Evolutionary conservation across 2,329 filamentous ascomycete genomes (phyloP).

Genomic region (Trichophyton schoenleinii): DNA sequence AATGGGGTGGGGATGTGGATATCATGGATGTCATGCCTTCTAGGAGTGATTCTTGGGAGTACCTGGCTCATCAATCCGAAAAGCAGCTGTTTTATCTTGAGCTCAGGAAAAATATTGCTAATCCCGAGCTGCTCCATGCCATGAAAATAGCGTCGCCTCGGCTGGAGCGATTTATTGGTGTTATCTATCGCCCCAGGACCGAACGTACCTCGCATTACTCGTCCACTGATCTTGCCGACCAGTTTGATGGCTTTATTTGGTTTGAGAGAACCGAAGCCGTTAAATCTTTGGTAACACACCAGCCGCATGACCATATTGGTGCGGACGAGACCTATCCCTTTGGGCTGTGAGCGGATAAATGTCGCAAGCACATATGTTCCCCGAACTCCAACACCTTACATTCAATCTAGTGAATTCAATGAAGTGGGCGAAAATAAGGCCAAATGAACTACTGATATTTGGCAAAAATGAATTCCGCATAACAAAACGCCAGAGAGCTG

Average conservation of each 20-base stretch:
- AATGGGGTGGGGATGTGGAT: conserved; percentile 41
- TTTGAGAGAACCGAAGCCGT: conserved; percentile 39
- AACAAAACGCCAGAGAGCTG: background rate
- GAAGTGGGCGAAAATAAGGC: background rate
- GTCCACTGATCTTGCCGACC: conserved; percentile 33
- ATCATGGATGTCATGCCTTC: conserved; percentile 39
- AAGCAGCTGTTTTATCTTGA: conserved; percentile 37
- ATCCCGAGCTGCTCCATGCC: conserved; percentile 25
- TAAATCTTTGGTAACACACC: conserved; percentile 33
- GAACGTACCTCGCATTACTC: conserved; percentile 41
- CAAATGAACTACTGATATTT: background rate
- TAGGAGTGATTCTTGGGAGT: conserved; percentile 38
- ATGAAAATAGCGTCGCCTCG: conserved; percentile 25
- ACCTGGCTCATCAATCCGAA: conserved; percentile 36
- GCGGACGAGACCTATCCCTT: conserved; percentile 42
- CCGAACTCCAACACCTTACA: background rate
- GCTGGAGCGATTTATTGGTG: conserved; percentile 42
- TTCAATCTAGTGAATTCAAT: background rate
- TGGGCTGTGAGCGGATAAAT: conserved; percentile 26
- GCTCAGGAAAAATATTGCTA: conserved; percentile 27
- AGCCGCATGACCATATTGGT: conserved; percentile 33
- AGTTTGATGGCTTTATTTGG: conserved; percentile 41
- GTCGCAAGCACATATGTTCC: background rate
- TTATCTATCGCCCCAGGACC: conserved; percentile 41
- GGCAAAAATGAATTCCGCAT: background rate